phyloP scores from a whole-genome alignment of 345 rosid genomes.

The Eucalyptus marginata region DNA sequence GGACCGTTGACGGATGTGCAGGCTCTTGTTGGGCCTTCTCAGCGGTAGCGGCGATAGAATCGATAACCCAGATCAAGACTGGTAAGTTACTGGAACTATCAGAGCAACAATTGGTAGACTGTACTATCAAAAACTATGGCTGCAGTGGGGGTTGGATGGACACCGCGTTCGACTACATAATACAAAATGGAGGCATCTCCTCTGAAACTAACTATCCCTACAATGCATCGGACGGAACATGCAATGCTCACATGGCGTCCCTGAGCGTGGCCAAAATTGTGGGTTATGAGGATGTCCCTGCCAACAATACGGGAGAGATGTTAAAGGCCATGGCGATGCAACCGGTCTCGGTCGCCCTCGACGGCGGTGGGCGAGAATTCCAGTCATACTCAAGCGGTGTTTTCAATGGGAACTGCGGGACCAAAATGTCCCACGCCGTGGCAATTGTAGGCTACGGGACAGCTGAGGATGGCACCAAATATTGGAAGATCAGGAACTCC shows the following conservation, averaged over 20 bases:
- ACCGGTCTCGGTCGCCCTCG: slow-evolving; percentile 39
- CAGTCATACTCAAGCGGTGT: slow-evolving; percentile 26
- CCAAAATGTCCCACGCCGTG: slow-evolving; percentile 21
- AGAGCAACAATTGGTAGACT: slow-evolving; percentile 53
- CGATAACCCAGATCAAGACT: slow-evolving; percentile 17
- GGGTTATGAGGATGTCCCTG: slow-evolving; percentile 25
- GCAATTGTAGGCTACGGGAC: slow-evolving; percentile 44
- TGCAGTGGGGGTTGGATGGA: slow-evolving; percentile 34
- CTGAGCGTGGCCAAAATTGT: slow-evolving; percentile 5
- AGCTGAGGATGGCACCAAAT: slow-evolving; percentile 19
- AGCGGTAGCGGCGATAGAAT: slow-evolving; percentile 48
- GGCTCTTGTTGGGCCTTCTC: slow-evolving; percentile 71
- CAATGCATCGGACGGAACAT: slow-evolving; percentile 11
- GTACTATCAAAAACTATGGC: slow-evolving; percentile 16
- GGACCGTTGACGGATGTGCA: not conserved
- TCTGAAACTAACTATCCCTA: slow-evolving; percentile 35
- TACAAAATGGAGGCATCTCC: slow-evolving; percentile 29
- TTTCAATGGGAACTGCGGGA: slow-evolving; percentile 26
- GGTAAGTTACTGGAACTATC: slow-evolving; percentile 42
- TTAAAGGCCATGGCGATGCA: slow-evolving; percentile 35
- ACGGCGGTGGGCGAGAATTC: slow-evolving; percentile 7
- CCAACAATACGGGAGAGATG: slow-evolving; percentile 27
- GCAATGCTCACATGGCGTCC: slow-evolving; percentile 5
- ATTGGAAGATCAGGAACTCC: slow-evolving; percentile 57
- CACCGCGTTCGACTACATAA: slow-evolving; percentile 30